Base-by-base conservation (phyloP, 2,329 filamentous ascomycete genomes). In the Mycosphaerelloides madeirae region DNA sequence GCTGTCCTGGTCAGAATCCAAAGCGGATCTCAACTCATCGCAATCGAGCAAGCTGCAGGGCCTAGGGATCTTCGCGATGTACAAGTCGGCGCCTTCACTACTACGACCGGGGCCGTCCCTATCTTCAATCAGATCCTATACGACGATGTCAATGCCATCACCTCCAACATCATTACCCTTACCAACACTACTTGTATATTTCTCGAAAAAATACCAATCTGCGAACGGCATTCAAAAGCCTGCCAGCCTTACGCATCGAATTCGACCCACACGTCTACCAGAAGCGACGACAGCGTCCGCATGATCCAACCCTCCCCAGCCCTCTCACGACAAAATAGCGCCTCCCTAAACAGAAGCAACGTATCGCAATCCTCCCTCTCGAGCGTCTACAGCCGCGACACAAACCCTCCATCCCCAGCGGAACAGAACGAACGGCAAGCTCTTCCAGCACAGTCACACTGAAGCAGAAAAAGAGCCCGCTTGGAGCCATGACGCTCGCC, bases 381-480 rank as follows among this genome's bases (percentile, higher is more conserved):
- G 3, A 62, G 60, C 32, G 41, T 60, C 7, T 62, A 62, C 49
- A 62, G 60, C 33, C 53, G 58, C 20, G 56, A 52, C 41, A 53
- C 55, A n/a, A 16, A 8, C 29, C 31, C 3, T 31, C 18, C 6
- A 19, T 29, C 12, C 41, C 46, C 11, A 43, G 48, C 20, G 41
- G 43, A 5, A 38, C 28, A 11, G 38, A 40, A 18, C 14, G 52
- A 6, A 56, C 40, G 3, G 41, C 38, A 3, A 57, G 51, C 28
- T 51, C 53, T 3, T 41, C 39, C 9, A 55, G 49, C 35, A 47
- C 46, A 9, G 43, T 42, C 3, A 55, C 52, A 1, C 13, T 56
- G 6, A 48, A 50, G 35, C 13, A 55, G 6, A 48, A 50, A 32
- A 41, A 31, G 19, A 57, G 45, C 29, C 49, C 48, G 6, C 33